Evolutionary conservation across 2,329 filamentous ascomycete genomes (phyloP), one percentile per base, ranked within the genome.

Genomic region (Metarhizium rileyi): DNA sequence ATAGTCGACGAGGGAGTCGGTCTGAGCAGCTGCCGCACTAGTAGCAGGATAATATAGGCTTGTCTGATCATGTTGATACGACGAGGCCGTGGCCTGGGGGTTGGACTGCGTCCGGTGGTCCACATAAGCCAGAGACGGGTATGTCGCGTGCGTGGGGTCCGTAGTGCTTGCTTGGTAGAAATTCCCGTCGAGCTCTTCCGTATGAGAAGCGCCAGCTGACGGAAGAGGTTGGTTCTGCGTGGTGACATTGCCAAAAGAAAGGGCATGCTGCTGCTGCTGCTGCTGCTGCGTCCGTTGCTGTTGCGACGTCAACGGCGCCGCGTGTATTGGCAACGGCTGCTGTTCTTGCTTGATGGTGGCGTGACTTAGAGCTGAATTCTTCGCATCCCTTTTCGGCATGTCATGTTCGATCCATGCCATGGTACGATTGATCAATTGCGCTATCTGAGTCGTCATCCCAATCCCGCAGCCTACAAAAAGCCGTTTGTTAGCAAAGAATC

Each of bases 361-460:
- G 2, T 56, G 46, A 22, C 53, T 35, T 5, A 50, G 35, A 18
- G 52, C 45, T 2, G 56, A 45, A 44, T 43, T 54, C 44, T 57
- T 54, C 10, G 42, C 14, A 3, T 64, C 56, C 42, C 66, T 69
- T 38, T 63, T 63, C 38, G 59, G 56, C 66, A 76, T 74, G 48
- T 75, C 75, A 46, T 68, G 67, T 50, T 78, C 71, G 50, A 80
- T 80, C 67, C 72, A 75, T 14, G 63, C 60, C 30, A 80, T 70
- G 1, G 75, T 79, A 4, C 71, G 70, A 22, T 77, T 68, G 28
- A 77, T 73, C 44, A 80, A 74, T 36, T 63, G 61, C 8, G 66
- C 62, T 47, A 80, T 70, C 25, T 75, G 69, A 41, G 65, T 63
- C 43, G 67, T 66, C 36, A 77, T 66, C 20, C 66, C 65, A 25